Percentiles rank a stretch among this genome's conserved stretches.
These are phyloP conservation scores for Aspergillus awamori DNA, from an alignment of 2,329 filamentous ascomycete genomes.

Conservation along the genomic window DNA sequence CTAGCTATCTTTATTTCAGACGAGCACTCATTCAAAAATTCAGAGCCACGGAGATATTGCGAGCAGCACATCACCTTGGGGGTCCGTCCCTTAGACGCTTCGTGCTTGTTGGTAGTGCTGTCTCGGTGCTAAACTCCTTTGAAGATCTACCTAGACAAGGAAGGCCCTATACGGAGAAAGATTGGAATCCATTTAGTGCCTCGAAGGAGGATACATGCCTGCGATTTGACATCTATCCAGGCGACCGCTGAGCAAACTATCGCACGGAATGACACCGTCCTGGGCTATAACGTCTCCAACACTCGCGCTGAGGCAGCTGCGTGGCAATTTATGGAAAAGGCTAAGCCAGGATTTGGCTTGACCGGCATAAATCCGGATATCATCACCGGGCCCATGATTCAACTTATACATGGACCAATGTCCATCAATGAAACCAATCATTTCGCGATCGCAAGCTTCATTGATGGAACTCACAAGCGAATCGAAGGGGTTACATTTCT, in stretches of 20 bases:
- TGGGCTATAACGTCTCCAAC: conserved; percentile 25
- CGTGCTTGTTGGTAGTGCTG: conserved; percentile 43
- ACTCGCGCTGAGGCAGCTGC: conserved; percentile 18
- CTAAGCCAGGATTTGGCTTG: conserved; percentile 18
- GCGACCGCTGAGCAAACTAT: conserved; percentile 22
- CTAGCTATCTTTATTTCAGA: not conserved
- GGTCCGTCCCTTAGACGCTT: conserved; percentile 21
- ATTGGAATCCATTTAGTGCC: conserved; percentile 24
- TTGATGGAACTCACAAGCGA: conserved; percentile 24
- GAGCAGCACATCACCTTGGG: conserved; percentile 11
- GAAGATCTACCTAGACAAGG: conserved; percentile 21
- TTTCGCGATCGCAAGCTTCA: conserved; percentile 26
- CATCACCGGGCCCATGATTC: conserved; percentile 27
- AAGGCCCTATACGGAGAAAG: conserved; percentile 29
- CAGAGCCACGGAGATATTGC: conserved; percentile 20
- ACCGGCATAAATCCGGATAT: conserved; percentile 25
- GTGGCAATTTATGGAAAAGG: conserved; percentile 21
- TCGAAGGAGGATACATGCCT: not conserved
- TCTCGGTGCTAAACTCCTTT: conserved; percentile 32
- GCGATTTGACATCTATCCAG: conserved; percentile 5
- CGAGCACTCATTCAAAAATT: not conserved
- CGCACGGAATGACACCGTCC: conserved; percentile 16
- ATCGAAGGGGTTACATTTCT: conserved; percentile 25
- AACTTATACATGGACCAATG: conserved; percentile 20
- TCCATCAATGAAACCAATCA: conserved; percentile 28